Conservation (phyloP, 2,329 filamentous ascomycete genomes). For the Talaromyces verruculosus region DNA sequence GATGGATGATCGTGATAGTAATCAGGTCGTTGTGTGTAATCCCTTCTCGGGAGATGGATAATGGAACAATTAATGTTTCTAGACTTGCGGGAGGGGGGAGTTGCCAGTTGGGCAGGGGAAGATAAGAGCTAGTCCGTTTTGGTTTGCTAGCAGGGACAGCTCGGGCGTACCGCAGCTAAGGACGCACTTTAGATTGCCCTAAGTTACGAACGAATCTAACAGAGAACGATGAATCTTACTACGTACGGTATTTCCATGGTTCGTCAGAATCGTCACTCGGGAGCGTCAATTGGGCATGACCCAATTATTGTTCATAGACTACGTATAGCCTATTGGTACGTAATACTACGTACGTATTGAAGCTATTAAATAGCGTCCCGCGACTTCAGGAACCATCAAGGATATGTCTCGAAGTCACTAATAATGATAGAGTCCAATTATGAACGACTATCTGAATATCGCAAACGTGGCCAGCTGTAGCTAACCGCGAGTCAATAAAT, state of each 20-base stretch:
- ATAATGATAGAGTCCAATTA: not conserved
- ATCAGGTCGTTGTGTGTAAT: not conserved
- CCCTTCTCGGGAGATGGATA: not conserved
- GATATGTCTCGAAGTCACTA: not conserved
- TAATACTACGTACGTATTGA: not conserved
- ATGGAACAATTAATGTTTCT: not conserved
- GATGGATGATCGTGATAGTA: not conserved
- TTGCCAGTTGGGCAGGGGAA: slow-evolving; percentile 10
- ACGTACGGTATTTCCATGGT: not conserved
- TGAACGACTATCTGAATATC: not conserved
- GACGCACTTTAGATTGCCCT: not conserved
- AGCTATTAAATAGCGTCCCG: not conserved
- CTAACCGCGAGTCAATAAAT: not conserved
- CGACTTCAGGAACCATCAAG: not conserved
- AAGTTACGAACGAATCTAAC: not conserved
- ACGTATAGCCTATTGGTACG: not conserved
- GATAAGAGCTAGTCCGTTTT: slow-evolving; percentile 8
- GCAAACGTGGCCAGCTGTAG: not conserved
- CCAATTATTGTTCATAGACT: not conserved
- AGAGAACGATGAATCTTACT: not conserved
- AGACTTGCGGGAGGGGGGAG: slow-evolving; percentile 10
- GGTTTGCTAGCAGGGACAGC: not conserved
- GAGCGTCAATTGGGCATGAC: not conserved
- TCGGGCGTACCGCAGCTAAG: not conserved
- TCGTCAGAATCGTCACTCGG: not conserved